Percentiles rank a stretch among this genome's conserved stretches.
Conservation (phyloP, 164 flowering plant genomes). For the Umbellularia californica region DNA sequence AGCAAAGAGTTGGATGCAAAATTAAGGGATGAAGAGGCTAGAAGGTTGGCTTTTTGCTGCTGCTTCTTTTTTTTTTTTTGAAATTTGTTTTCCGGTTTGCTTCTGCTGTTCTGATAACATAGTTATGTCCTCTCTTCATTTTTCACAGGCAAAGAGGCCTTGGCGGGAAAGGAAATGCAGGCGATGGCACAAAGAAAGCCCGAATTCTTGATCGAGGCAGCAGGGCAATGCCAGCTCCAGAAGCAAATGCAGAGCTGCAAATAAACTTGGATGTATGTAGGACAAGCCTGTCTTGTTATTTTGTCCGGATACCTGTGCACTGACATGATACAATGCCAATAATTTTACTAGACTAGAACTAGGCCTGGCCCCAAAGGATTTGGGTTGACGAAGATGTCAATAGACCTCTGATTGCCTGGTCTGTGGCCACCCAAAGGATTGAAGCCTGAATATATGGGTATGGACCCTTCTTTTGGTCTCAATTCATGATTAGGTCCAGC, state of each 20-base stretch:
- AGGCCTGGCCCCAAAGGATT: no score
- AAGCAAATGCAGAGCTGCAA: conserved; percentile 89
- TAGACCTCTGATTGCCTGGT: no score
- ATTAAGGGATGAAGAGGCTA: conserved; percentile 82
- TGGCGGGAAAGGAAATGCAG: conserved; percentile 39
- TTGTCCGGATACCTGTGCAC: background rate
- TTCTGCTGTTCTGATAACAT: background rate
- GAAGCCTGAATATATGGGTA: no score
- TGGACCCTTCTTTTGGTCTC: no score
- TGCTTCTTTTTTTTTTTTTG: background rate
- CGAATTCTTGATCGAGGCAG: conserved; percentile 53
- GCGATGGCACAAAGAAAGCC: conserved; percentile 44
- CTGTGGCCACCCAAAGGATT: no score
- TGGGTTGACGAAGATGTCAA: no score
- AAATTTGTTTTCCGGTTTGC: background rate
- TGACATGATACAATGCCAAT: no score
- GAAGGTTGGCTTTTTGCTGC: conserved; percentile 41
- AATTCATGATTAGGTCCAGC: no score
- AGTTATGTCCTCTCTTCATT: background rate
- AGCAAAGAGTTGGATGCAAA: conserved; percentile 93
- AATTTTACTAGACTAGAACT: no score
- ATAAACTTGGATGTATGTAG: conserved; percentile 75
- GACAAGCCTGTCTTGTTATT: background rate
- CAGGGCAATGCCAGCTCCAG: conserved; percentile 85
- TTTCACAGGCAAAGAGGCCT: conserved; percentile 52